Evolutionary conservation across 1,139 yeast species (phyloP), one percentile per base, ranked within the genome.

Genomic region (Scheffersomyces lignicola): DNA sequence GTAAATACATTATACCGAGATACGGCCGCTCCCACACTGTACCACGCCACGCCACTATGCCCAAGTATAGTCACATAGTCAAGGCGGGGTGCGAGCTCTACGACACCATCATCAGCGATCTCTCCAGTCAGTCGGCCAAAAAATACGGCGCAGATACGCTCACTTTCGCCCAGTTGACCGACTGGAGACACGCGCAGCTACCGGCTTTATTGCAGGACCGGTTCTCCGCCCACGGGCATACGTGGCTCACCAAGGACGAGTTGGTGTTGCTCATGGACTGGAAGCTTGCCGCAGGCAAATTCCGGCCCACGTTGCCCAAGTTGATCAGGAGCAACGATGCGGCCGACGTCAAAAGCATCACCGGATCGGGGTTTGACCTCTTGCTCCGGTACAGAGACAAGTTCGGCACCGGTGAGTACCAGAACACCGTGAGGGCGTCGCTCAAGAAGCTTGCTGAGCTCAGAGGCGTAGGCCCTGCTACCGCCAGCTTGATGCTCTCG

Each of bases 381-480:
- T 44, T 69, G 29, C 26, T 62, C 9, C 52, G 53, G 5, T 36
- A 31, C 3, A 29, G 33, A 14, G 25, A 33, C n/a, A 30, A 35
- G 28, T 39, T 35, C 28, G 46, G 52, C 52, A 23, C 10, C 2
- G 32, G 33, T 10, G 40, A 44, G 6, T 65, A 60, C 42, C 34
- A 42, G 6, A 34, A 36, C 1, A 24, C 27, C 0, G 47, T 65
- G 5, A 58, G 56, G 32, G 37, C 40, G 6, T 34, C 68, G 1
- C 36, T 71, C 33, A 62, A 61, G 27, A 44, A 45, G 22, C 40
- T 66, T 5, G 59, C 69, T 40, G 57, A 54, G 31, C 52, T 73
- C 24, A 54, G 54, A 35, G 79, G 78, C 0, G 75, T 73, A 5
- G 79, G 79, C 0, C 77, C 78, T 1, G 78, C 79, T 4, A 71